Evolutionary conservation across 345 rosid species (phyloP).

Genomic region (Kandelia obovata): DNA sequence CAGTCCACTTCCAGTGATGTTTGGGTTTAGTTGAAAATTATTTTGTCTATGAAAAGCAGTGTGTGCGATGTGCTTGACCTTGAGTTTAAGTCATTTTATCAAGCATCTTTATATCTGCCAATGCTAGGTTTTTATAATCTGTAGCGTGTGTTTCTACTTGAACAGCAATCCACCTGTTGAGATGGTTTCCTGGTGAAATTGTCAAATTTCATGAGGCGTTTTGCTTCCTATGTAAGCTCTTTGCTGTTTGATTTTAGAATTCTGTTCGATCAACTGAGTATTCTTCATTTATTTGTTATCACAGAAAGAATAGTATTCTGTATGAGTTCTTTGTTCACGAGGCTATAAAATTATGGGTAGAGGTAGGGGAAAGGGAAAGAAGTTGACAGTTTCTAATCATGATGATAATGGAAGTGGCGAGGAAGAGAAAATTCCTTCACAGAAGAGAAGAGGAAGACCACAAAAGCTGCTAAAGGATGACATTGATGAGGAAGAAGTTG

Average conservation of each 20-base stretch:
- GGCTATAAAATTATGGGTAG: constrained; percentile 53
- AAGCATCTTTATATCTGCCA: neutral
- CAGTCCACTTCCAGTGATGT: neutral
- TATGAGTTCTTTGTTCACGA: constrained; percentile 24
- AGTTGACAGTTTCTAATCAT: constrained; percentile 41
- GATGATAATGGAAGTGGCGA: constrained; percentile 58
- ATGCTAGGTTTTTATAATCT: neutral
- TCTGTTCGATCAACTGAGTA: constrained; percentile 4
- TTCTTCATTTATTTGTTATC: constrained; percentile 8
- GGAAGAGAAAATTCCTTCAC: constrained; percentile 66
- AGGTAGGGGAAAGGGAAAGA: constrained; percentile 72
- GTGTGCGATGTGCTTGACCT: neutral
- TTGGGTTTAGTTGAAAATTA: neutral
- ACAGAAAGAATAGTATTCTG: constrained; percentile 27
- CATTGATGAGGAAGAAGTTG: constrained; percentile 51
- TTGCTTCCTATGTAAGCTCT: neutral
- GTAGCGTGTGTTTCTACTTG: neutral
- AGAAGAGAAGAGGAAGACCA: constrained; percentile 73
- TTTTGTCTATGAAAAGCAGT: neutral
- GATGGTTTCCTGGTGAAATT: neutral
- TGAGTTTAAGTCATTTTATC: neutral
- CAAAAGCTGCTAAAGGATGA: constrained; percentile 59
- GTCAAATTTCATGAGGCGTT: neutral
- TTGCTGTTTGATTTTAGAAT: constrained; percentile 1
- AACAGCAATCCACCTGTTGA: neutral